Conservation (phyloP, 2,329 filamentous ascomycete species). For the Calonectria multiphialidica region DNA sequence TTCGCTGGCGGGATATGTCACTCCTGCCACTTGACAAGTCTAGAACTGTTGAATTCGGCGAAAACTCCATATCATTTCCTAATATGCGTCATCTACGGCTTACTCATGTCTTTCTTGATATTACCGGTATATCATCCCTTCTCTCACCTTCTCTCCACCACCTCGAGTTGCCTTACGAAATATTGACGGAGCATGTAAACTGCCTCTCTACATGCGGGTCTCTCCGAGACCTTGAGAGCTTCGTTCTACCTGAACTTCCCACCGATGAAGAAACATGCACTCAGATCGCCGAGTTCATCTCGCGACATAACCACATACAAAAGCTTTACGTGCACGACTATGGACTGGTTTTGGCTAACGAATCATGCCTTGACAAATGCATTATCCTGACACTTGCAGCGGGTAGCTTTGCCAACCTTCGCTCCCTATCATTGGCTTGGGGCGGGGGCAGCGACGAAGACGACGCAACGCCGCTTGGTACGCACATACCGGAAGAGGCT, state of each 20-base stretch:
- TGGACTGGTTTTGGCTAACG: neutral
- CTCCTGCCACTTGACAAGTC: neutral
- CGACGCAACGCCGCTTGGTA: neutral
- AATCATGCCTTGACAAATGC: neutral
- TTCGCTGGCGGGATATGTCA: neutral
- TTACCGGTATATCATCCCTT: neutral
- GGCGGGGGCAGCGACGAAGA: neutral
- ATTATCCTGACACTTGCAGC: neutral
- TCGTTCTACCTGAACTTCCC: too few relatives aligned
- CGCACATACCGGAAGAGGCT: slow-evolving; percentile 1
- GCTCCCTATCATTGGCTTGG: neutral
- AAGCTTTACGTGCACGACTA: neutral
- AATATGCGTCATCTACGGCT: neutral
- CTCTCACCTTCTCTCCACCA: neutral
- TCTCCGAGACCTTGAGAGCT: too few relatives aligned
- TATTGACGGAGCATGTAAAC: neutral
- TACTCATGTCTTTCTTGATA: neutral
- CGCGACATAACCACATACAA: neutral
- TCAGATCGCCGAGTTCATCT: neutral
- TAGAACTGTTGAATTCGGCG: neutral
- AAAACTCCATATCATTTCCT: neutral
- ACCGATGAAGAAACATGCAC: too few relatives aligned
- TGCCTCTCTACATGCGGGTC: too few relatives aligned
- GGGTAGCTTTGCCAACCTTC: neutral
- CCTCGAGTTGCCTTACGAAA: neutral